These are phyloP conservation scores for Ophiostoma quercus DNA, from an alignment of 2,329 filamentous ascomycete species.

Conservation along the genomic window DNA sequence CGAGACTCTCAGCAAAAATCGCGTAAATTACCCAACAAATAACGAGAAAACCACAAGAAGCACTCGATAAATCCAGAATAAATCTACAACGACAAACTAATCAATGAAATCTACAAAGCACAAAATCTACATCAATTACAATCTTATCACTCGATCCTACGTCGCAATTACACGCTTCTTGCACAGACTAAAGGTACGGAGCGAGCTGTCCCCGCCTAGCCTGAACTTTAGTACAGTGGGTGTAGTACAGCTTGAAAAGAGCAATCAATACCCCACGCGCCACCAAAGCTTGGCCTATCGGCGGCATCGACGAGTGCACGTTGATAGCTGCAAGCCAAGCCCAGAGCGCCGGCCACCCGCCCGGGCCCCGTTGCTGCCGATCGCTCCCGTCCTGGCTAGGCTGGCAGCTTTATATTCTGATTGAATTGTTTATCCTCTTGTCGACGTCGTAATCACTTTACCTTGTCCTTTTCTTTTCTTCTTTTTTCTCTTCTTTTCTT, in stretches of 20 bases:
- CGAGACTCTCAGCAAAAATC: too few species aligned
- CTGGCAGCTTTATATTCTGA: neutral
- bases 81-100: neutral
- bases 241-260: too few species aligned
- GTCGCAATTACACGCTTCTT: neutral
- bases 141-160: neutral
- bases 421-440: too few species aligned
- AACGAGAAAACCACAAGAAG: neutral
- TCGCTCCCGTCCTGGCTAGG: neutral
- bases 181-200: too few species aligned
- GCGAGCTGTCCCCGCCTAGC: neutral
- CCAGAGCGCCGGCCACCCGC: neutral
- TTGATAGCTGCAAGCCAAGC: neutral
- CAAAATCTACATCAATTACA: neutral
- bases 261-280: neutral
- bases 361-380: neutral
- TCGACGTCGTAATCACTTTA: neutral
- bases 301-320: neutral
- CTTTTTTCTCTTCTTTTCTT: neutral
- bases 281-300: neutral
- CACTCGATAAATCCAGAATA: neutral
- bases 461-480: too few species aligned
- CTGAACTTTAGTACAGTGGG: neutral
- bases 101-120: neutral
- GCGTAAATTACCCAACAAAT: neutral